Conservation (phyloP, 1,139 yeast species). For the Dujonia santamariae region DNA sequence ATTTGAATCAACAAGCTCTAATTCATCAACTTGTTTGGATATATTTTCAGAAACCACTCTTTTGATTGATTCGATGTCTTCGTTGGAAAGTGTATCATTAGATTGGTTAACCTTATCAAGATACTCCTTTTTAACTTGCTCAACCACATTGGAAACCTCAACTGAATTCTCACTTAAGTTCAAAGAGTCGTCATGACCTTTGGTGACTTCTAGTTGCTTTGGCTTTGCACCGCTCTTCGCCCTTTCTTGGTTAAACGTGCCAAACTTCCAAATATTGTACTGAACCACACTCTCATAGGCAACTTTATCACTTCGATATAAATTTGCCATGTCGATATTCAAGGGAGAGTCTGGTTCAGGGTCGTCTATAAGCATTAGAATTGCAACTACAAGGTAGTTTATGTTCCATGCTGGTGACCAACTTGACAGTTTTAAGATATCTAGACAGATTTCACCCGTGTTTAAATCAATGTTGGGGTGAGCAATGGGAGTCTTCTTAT, state of each 20-base stretch:
- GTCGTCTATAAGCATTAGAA: constrained; percentile 61
- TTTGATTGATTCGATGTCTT: constrained; percentile 1
- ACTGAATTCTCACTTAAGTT: background rate
- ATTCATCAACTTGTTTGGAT: background rate
- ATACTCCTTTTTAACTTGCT: background rate
- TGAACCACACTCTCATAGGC: constrained; percentile 65
- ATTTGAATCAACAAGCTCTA: background rate
- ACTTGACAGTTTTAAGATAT: constrained; percentile 56
- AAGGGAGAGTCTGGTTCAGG: constrained; percentile 89
- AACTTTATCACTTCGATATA: constrained; percentile 49
- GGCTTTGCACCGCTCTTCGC: constrained; percentile 1
- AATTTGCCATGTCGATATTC: constrained; percentile 82
- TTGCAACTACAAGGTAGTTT: constrained; percentile 66
- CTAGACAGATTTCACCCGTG: constrained; percentile 84
- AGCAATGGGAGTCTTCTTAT: constrained; percentile 43
- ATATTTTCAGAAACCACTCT: background rate
- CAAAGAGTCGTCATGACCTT: too few species aligned
- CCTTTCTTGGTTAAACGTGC: constrained; percentile 13
- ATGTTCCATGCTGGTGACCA: constrained; percentile 95
- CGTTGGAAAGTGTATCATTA: background rate
- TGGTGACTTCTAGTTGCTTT: too few species aligned
- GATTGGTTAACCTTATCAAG: constrained; percentile 2
- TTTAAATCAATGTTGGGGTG: constrained; percentile 72
- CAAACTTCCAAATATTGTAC: constrained; percentile 53
- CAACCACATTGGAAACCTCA: background rate